Base-by-base conservation (phyloP, 371 early-diverging fungal species). In the Paraphysoderma sedebokerense region DNA sequence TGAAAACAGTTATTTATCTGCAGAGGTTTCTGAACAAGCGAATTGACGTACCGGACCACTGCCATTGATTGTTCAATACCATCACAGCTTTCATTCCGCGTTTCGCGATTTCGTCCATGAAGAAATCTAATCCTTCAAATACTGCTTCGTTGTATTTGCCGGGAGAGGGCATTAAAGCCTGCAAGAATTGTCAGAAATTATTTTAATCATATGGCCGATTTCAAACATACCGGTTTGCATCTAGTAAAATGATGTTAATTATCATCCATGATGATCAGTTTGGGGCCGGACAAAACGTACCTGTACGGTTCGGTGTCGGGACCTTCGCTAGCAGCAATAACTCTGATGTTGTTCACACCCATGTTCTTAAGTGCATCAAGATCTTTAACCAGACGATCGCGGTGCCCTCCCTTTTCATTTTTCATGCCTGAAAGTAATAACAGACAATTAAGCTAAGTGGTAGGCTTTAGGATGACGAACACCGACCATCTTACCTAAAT, bases 301-400 rank as follows among this genome's bases (percentile, higher is more conserved):
- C 79, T 62, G 50, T 67, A 67, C n/a, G 76, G 74, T 36, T 74
- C 62, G 8, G 51, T 55, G 30, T 75, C 67, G 2, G 78, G 79
- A 5, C 77, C 80, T 51, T 80, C 81, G 17, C 67, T 56, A 17
- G 60, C 52, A 1, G 80, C 81, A 62, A 80, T 74, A 46, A 80
- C 59, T 34, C 80, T 67, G 15, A 80, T 38, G 42, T 66, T 74
- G 54, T 76, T 80, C 46, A 79, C 57, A 2, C 77, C 76, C 39
- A 61, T 51, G 2, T 42, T 44, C 13, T 65, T 52, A 47, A 80
- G 46, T 7, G 57, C 52, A 19, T 57, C 56, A 6, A 80, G 54
- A 47, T 80, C 80, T 33, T 49, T 33, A 8, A 58, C 49, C 19
- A 80, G 54, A 1, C 77, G 70, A 2, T 46, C 23, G 28, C 70